phyloP scores from a whole-genome alignment of 2,329 filamentous ascomycete species.

The Curvularia eragrostidis region DNA sequence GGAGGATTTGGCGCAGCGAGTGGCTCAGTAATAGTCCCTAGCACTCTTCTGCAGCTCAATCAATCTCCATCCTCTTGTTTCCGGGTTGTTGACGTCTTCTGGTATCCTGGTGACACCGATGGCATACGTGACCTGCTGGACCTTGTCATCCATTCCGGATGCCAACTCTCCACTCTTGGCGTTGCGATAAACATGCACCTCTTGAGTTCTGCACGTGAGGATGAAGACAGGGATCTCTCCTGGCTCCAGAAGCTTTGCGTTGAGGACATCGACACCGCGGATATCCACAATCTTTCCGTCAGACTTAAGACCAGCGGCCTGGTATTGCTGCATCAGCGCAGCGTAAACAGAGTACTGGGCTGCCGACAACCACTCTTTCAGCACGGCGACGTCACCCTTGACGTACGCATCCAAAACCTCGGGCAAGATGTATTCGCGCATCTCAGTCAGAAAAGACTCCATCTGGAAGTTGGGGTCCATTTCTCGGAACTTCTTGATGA shows the following conservation, averaged over 20 bases:
- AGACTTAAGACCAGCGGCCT: conserved; percentile 88
- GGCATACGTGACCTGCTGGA: conserved; percentile 96
- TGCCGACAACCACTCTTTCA: conserved; percentile 94
- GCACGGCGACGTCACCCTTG: conserved; percentile 87
- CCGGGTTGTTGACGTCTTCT: conserved; percentile 95
- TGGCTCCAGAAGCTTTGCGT: conserved; percentile 80
- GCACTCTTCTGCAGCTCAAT: conserved; percentile 99
- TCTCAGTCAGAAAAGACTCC: conserved; percentile 91
- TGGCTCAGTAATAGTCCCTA: conserved; percentile 77
- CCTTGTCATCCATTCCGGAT: conserved; percentile 98
- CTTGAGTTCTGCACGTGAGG: conserved; percentile 93
- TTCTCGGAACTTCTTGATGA: conserved; percentile 96
- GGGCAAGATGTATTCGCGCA: conserved; percentile 96
- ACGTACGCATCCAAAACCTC: conserved; percentile 98
- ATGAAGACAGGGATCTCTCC: conserved; percentile 95
- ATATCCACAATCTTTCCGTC: conserved; percentile 97
- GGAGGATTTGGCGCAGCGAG: conserved; percentile 6
- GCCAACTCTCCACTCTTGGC: conserved; percentile 88
- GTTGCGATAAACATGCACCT: conserved; percentile 96
- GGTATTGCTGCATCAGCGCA: conserved; percentile 96
- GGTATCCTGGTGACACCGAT: conserved; percentile 93
- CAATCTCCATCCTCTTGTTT: conserved; percentile 94
- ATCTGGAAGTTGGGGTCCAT: conserved; percentile 96
- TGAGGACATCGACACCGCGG: conserved; percentile 86
- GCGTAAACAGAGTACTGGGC: conserved; percentile 97